Evolutionary conservation across 768 basidiomycete genomes (phyloP), one percentile per base, ranked within the genome.

Genomic region (Lyophyllum shimeji): DNA sequence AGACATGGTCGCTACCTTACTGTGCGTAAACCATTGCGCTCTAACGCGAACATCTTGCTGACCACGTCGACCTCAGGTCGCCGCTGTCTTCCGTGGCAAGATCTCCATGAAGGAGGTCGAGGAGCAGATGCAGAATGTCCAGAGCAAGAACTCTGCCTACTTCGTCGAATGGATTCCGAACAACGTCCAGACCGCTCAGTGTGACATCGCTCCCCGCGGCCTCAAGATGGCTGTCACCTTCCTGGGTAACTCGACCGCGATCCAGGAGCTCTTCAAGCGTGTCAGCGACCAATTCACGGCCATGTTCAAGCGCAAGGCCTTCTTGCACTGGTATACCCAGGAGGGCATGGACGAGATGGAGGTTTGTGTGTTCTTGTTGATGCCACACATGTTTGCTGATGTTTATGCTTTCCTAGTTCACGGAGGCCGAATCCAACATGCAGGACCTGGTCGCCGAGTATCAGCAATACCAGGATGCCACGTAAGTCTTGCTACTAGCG

Each of bases 31-130:
- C 43, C 25, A 17, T 49, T 53, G 9, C 53, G 6, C 43, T 17
- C n/a, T 13, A 6, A 34, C 7, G 17, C 29, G 8, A 27, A 8
- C 43, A 27, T 45, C 40, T 37, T 1, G 52, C 48, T 47, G 49
- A 23, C 24, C 37, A 11, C 18, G 3, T 13, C 6, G 2, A 5
- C 39, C 13, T 42, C 21, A 88, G 86, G 86, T 96, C 61, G 94
- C 95, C 25, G 94, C 95, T 61, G 87, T 95, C 65, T 99, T 97
- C 94, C 94, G 97, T 75, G 97, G 97, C 64, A 95, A 95, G 75
- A 95, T 98, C 53, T 93, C 95, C n/a, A 98, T 98, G 95, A 96
- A 96, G 76, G 97, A 99, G 71, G 93, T 99, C 54, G 97, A 99
- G 76, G 97, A 98, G 70, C 93, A 96, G 68, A 98, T 98, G 94